Base-by-base conservation (phyloP, 176 grass and related monocot genomes). In the Secale cereale region DNA sequence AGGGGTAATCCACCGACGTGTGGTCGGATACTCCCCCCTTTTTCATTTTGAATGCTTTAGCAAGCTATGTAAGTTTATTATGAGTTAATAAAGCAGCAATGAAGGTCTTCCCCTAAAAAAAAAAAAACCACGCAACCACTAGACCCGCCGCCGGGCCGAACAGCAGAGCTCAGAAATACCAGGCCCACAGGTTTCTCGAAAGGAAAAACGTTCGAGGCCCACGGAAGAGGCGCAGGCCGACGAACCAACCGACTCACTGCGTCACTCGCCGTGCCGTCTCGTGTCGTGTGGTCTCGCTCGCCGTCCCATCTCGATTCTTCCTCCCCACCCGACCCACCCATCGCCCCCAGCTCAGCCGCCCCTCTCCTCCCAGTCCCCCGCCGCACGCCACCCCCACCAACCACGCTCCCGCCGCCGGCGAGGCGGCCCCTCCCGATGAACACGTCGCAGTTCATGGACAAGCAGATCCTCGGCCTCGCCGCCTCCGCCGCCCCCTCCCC, bases 391-490 rank as follows among this genome's bases (percentile, higher is more conserved):
- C 40, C 3, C n/a, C 80, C 32, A 1, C 48, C 4, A 20, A 48
- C 4, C 36, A 10, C n/a, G 17, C 43, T 30, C 59, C 28, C 30
- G 31, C 28, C 60, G 30, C 29, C 85, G 65, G 22, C 40, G 32
- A 36, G 74, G 80, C 77, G 37, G 75, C 78, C 86, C n/a, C 80
- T 60, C 69, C 79, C 63, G 75, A 95, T 95, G 93, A 95, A 85
- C 93, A 48, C 86, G 31, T 92, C 93, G 65, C 86, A 86, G 80
- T 95, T 95, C 93, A 95, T 95, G 93, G 93, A 95, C 81, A 95
- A 95, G 73, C 90, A 95, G 88, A 92, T 95, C 90, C 90, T 88
- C 54, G 93, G 88, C 57, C 85, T 95, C 59, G 86, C 86, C 76
- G 84, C 89, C 5, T 78, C 88, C 31, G 83, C 85, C 43, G 88